Evolutionary conservation across 2,329 filamentous ascomycete genomes (phyloP), one percentile per base, ranked within the genome.

Genomic region (Xylaria sp.): DNA sequence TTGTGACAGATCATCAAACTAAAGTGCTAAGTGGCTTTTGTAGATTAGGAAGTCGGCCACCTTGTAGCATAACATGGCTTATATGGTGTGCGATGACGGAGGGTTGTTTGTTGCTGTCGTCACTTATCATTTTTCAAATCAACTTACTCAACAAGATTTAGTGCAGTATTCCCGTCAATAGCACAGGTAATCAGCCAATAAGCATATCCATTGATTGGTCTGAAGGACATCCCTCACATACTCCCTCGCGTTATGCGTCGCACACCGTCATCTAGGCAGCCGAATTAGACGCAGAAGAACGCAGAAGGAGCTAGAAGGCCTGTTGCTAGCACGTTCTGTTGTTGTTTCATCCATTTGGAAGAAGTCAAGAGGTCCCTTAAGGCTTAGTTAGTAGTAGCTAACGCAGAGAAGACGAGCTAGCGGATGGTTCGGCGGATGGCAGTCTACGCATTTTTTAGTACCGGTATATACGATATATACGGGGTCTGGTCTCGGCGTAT

Each of bases 61-160:
- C 51, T 28, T 15, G 39, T 10, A n/a, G 41, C 6, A n/a, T n/a
- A 55, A 41, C 2, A 52, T 31, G n/a, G 31, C 51, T 31, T 55
- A 5, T 23, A 43, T 57, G 31, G 46, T n/a, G 57, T 28, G 23
- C 13, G 20, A 58, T 52, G n/a, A n/a, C 23, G 39, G 28, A 61
- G 15, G 18, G 33, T 12, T n/a, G 3, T 51, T 23, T n/a, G 23
- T 31, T 41, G 23, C 20, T 28, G 12, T 43, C 15, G 12, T 28
- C 41, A 46, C 41, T 46, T 18, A 46, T 46, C 41, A 46, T 46
- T 25, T n/a, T 43, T 51, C 23, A 56, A 51, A 15, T 20, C 33
- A 23, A n/a, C 25, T 62, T 63, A 55, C 43, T 15, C 13, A 52
- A 5, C 39, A 59, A n/a, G 55, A 43, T 9, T 48, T n/a, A 36